These are phyloP conservation scores for Rutstroemia sp. DNA, from an alignment of 2,329 filamentous ascomycete genomes.

Conservation along the genomic window DNA sequence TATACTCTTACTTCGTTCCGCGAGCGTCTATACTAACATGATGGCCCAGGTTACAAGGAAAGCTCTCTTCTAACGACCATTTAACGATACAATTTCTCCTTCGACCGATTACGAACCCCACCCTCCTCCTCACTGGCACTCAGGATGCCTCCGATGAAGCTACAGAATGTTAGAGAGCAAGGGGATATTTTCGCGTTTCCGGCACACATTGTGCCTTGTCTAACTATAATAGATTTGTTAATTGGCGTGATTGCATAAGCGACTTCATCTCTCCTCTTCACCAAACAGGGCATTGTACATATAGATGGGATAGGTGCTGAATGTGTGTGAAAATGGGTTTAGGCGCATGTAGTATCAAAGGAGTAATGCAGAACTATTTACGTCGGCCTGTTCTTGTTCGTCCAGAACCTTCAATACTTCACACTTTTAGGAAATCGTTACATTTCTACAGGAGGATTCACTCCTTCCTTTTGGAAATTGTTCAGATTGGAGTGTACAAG, in stretches of 20 bases:
- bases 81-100: conserved; percentile 1
- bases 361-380: conserved; percentile 17
- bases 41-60: conserved; percentile 40
- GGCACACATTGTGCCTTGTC: conserved; percentile 24
- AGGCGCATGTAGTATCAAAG: conserved; percentile 18
- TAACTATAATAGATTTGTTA: conserved; percentile 28
- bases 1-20: background rate
- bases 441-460: too few species aligned
- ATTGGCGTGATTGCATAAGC: conserved; percentile 29
- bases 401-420: background rate
- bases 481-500: too few species aligned
- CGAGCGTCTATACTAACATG: conserved; percentile 14
- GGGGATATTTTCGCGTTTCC: conserved; percentile 21
- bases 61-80: conserved; percentile 36
- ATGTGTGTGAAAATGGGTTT: conserved; percentile 15
- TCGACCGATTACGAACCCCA: background rate
- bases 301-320: conserved; percentile 22
- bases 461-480: too few species aligned
- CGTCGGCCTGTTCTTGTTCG: background rate
- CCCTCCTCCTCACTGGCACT: conserved; percentile 1
- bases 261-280: conserved; percentile 31
- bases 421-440: too few species aligned
- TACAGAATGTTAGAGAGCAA: conserved; percentile 1
- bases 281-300: conserved; percentile 25
- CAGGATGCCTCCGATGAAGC: conserved; percentile 1